Base-by-base conservation (phyloP, 192 early-diverging fungal species). In the Backusella australiensis region DNA sequence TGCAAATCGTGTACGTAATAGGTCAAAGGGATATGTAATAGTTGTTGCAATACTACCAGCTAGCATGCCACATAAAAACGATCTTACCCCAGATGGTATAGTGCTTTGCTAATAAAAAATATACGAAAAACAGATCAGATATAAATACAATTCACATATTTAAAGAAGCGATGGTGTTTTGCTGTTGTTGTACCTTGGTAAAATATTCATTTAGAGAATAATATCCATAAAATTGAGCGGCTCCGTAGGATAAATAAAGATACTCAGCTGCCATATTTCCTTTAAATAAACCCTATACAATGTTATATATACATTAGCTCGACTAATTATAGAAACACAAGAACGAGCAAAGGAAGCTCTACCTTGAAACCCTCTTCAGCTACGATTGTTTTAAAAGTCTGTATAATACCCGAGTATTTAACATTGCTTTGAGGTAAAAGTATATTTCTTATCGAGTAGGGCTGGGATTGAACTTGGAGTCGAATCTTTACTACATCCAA, bases 401-500 rank as follows among this genome's bases (percentile, higher is more conserved):
- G 89, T 2, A 91, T 11, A 41, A 97, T 85, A 0, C 91, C 89
- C 41, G 75, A 85, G 75, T 93, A 92, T 76, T 91, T 92, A 15
- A 79, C 67, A 26, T 42, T 56, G 67, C 26, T 39, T 34, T 3
- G 34, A 11, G 49, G 39, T 53, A 17, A 32, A 32, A 59, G 9
- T 46, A 63, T 63, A 23, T 26, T 63, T 63, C 12, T 63, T 4
- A 21, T 34, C 53, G 6, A 76, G 72, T 14, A 69, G 15, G n/a
- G 41, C 74, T 46, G 75, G 35, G 76, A 73, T 23, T 59, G 71
- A 72, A 91, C 74, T 75, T 91, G 93, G 14, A 94, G 85, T 26
- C 94, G 89, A 69, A 97, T 96, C 83, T 99, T 99, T 71, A 97
- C 89, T 6, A 99, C 96, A 71, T 99, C 97, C 3, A 99, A 84